Evolutionary conservation across 257 asterid genomes (phyloP), one percentile per base, ranked within the genome.

Genomic region (Gentiana straminea): DNA sequence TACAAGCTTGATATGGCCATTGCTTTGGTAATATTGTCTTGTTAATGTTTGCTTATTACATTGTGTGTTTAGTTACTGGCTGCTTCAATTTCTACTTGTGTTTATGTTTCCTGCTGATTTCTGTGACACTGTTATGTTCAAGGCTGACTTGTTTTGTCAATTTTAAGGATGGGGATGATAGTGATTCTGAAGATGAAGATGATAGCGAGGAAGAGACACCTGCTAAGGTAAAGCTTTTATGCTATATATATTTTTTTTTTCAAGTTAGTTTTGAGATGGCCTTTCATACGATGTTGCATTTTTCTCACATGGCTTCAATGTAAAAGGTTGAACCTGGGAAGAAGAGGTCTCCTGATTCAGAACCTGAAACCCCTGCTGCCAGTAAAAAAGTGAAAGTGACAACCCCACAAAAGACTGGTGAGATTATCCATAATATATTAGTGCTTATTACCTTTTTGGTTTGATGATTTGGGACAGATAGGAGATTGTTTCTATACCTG

Each of bases 351-450:
- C 65, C 73, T 6, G 80, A 71, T 54, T 76, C 87, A 1, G 79
- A 78, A 32, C 44, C 77, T 57, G 77, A 82, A 46, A 61, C 98
- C 3, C 98, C 98, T 0, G 80, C 69, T 51, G 72, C 79, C 9
- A 86, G 57, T 12, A 91, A 91, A 53, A 91, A 81, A 74, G 85
- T 89, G 1, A 91, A 91, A 75, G 73, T 70, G 61, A 50, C 68
- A 10, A 84, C 98, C 39, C 96, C 98, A 0, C 90, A 84, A 67
- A 87, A 75, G 72, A 79, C 88, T 68, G 98, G 98, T 89, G 52
- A 24, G 24, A 24, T 24, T 24, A 24, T 24, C 24, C 24, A 24
- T 24, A 24, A 24, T 24, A 24, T 24, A 24, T 24, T 24, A 24
- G 24, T 24, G 24, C 24, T 24, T 24, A 24, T 24, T 24, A 24